Conservation (phyloP, 805 yeast genomes). For the Candida hungchunana region DNA sequence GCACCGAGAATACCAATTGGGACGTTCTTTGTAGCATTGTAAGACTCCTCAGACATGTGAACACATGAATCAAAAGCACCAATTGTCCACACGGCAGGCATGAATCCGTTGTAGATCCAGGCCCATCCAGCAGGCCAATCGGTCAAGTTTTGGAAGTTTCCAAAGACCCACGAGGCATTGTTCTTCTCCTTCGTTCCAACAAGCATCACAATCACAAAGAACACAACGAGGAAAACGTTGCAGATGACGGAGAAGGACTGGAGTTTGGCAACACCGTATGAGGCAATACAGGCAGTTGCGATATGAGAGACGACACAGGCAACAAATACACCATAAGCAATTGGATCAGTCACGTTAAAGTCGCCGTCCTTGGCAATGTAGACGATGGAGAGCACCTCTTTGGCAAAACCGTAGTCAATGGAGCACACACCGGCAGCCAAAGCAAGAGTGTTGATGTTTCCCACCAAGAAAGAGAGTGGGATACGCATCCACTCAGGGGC, state of each 20-base stretch:
- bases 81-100: constrained; percentile 73
- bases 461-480: constrained; percentile 58
- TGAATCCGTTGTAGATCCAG: constrained; percentile 43
- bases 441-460: constrained; percentile 64
- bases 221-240: constrained; percentile 45
- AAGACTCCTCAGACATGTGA: constrained; percentile 71
- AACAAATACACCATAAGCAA: constrained; percentile 59
- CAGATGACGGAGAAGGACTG: constrained; percentile 52
- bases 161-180: constrained; percentile 51
- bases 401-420: constrained; percentile 65
- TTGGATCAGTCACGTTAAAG: constrained; percentile 49
- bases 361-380: constrained; percentile 27
- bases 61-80: constrained; percentile 71
- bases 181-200: constrained; percentile 45
- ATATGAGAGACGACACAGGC: constrained; percentile 43
- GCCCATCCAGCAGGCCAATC: constrained; percentile 60
- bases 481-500: constrained; percentile 51
- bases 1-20: constrained; percentile 65
- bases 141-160: constrained; percentile 41
- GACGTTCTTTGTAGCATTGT: constrained; percentile 55
- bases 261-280: constrained; percentile 47
- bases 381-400: constrained; percentile 55
- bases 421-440: constrained; percentile 63
- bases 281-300: constrained; percentile 42
- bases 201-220: constrained; percentile 62